Evolutionary conservation across 2,329 filamentous ascomycete genomes (phyloP).

Genomic region (Didymella segeticola): DNA sequence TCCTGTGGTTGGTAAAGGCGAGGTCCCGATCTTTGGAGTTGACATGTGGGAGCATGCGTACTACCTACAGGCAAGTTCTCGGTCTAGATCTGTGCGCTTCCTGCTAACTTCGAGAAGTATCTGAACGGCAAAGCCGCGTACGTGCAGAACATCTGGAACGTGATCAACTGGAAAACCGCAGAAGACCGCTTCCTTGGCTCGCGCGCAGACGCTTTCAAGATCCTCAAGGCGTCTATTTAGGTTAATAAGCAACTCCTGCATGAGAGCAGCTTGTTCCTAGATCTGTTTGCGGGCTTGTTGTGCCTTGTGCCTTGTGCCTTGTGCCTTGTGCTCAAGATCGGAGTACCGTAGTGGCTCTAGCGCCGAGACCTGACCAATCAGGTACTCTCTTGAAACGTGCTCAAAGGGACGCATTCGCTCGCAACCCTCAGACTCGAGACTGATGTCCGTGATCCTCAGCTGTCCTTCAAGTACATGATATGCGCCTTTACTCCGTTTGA

Average conservation of each 20-base stretch:
- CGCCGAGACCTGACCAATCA: conserved; percentile 26
- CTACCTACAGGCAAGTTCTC: conserved; percentile 70
- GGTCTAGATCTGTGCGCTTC: not conserved
- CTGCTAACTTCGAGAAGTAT: conserved; percentile 59
- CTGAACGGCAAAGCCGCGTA: conserved; percentile 78
- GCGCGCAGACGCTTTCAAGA: conserved; percentile 48
- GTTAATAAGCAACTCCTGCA: not conserved
- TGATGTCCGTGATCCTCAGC: not conserved
- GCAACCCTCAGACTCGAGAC: conserved; percentile 15
- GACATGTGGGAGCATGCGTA: conserved; percentile 97
- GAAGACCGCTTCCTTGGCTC: conserved; percentile 66
- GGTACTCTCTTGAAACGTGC: conserved; percentile 47
- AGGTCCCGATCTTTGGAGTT: conserved; percentile 75
- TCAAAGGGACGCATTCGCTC: conserved; percentile 44
- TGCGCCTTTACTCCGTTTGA: not conserved
- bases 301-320: not conserved
- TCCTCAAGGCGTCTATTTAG: conserved; percentile 47
- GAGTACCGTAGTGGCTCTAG: conserved; percentile 34
- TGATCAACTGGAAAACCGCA: conserved; percentile 78
- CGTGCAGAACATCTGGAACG: conserved; percentile 77
- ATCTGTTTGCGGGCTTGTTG: not conserved
- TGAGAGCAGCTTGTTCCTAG: not conserved
- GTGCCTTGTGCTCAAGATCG: not conserved
- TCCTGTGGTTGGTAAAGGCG: conserved; percentile 66
- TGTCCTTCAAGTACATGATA: not conserved